Percentiles rank a stretch among this genome's conserved stretches.
These are phyloP conservation scores for Scheffersomyces quercinus DNA, from an alignment of 1,139 yeast species.

Conservation along the genomic window DNA sequence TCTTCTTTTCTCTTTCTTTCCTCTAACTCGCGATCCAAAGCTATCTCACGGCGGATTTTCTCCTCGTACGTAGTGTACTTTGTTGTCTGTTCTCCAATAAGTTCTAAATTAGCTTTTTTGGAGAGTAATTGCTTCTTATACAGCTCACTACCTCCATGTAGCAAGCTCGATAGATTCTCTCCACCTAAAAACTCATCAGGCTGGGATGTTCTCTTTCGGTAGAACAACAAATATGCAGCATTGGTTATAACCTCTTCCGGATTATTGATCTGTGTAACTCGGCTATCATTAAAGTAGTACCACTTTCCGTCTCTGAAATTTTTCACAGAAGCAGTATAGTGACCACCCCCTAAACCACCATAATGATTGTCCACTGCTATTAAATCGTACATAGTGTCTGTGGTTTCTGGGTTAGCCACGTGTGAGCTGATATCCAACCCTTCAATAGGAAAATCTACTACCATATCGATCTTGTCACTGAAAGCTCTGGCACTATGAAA, in stretches of 20 bases:
- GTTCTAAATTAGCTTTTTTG: conserved; percentile 13
- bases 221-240: conserved; percentile 87
- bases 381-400: conserved; percentile 66
- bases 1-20: conserved; percentile 13
- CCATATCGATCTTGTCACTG: conserved; percentile 85
- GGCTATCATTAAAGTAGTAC: conserved; percentile 90
- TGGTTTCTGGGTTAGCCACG: conserved; percentile 35
- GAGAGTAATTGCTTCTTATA: conserved; percentile 10
- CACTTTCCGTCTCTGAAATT: conserved; percentile 77
- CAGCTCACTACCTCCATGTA: conserved; percentile 10
- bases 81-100: conserved; percentile 25
- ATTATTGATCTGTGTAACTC: conserved; percentile 59
- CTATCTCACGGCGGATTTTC: conserved; percentile 13
- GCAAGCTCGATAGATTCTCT: conserved; percentile 19
- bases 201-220: conserved; percentile 55
- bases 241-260: conserved; percentile 69
- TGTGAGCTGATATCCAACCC: conserved; percentile 72
- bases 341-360: conserved; percentile 98
- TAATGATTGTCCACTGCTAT: conserved; percentile 93
- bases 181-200: conserved; percentile 37
- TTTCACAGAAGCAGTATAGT: conserved; percentile 87
- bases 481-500: conserved; percentile 84
- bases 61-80: conserved; percentile 13
- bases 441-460: conserved; percentile 84
- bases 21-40: conserved; percentile 4